phyloP scores from a whole-genome alignment of 805 yeast species.

The Kluyveromyces wickerhamii region DNA sequence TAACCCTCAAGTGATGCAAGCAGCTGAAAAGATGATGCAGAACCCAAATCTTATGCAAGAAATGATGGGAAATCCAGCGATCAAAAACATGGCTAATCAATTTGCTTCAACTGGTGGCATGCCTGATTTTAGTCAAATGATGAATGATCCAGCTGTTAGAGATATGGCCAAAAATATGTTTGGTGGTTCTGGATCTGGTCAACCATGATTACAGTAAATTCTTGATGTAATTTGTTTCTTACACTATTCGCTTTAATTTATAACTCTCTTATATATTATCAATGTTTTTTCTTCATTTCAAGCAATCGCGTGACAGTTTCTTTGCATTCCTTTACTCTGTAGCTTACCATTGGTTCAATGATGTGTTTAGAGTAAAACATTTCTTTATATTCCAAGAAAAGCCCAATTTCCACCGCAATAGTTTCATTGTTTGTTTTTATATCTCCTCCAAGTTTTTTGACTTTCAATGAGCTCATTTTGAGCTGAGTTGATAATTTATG shows the following conservation, averaged over 20 bases:
- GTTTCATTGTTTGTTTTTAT: conserved; percentile 51
- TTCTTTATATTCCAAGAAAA: conserved; percentile 45
- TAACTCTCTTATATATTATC: neutral
- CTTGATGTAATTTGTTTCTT: neutral
- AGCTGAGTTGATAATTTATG: conserved; percentile 34
- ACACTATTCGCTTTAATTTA: too few relatives aligned
- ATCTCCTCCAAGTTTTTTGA: conserved; percentile 38
- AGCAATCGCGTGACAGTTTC: neutral
- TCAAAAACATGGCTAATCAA: conserved; percentile 76
- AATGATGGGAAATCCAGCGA: conserved; percentile 71
- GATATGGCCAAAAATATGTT: conserved; percentile 65
- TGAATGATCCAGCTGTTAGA: conserved; percentile 75
- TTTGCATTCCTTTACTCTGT: conserved; percentile 1
- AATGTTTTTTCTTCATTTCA: neutral
- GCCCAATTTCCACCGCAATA: conserved; percentile 55
- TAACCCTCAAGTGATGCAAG: conserved; percentile 88
- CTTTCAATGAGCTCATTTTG: conserved; percentile 34
- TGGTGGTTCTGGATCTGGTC: conserved; percentile 38
- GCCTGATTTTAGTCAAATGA: conserved; percentile 59
- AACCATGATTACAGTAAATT: conserved; percentile 7
- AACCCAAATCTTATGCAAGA: conserved; percentile 70
- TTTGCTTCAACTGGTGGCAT: conserved; percentile 59
- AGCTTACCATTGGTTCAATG: neutral
- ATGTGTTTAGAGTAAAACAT: conserved; percentile 20
- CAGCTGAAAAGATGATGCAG: conserved; percentile 82